These are phyloP conservation scores for Babesia caballi DNA, from an alignment of 169 alveolate genomes.

Conservation along the genomic window DNA sequence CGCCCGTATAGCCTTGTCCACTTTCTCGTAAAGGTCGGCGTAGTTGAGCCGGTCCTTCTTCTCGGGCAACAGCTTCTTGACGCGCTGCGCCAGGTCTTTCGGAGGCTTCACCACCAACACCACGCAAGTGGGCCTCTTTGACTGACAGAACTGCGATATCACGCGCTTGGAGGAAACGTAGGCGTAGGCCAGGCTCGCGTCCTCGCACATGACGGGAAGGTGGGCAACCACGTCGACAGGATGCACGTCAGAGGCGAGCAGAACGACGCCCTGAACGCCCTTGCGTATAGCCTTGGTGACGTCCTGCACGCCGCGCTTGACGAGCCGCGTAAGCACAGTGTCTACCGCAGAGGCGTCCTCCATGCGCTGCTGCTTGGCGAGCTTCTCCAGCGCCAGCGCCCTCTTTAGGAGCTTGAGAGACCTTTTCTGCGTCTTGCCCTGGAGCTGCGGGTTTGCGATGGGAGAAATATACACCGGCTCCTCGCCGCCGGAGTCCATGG, in stretches of 20 bases:
- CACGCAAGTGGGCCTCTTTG: conserved; percentile 94
- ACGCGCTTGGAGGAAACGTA: conserved; percentile 88
- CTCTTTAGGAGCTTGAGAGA: conserved; percentile 83
- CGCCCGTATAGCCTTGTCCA: conserved; percentile 53
- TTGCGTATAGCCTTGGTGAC: conserved; percentile 92
- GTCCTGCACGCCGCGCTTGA: conserved; percentile 93
- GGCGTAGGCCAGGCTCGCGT: conserved; percentile 87
- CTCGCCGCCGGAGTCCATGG: conserved; percentile 34
- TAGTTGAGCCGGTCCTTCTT: conserved; percentile 58
- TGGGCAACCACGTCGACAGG: conserved; percentile 96
- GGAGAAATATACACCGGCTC: conserved; percentile 84
- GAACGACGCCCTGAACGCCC: conserved; percentile 86
- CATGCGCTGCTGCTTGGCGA: conserved; percentile 42
- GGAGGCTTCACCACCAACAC: conserved; percentile 82
- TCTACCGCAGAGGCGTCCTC: conserved; percentile 41
- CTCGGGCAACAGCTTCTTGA: conserved; percentile 17
- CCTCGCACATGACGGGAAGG: conserved; percentile 94
- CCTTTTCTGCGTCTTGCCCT: conserved; percentile 83
- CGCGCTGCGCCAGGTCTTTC: conserved; percentile 35
- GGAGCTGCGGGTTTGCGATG: conserved; percentile 90
- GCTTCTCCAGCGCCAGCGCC: conserved; percentile 71
- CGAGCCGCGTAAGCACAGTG: conserved; percentile 57
- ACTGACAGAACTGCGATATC: conserved; percentile 90
- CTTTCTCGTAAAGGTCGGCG: conserved; percentile 63
- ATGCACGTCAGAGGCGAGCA: conserved; percentile 93